Base-by-base conservation (phyloP, 345 rosid genomes). In the Trapa bicornis region DNA sequence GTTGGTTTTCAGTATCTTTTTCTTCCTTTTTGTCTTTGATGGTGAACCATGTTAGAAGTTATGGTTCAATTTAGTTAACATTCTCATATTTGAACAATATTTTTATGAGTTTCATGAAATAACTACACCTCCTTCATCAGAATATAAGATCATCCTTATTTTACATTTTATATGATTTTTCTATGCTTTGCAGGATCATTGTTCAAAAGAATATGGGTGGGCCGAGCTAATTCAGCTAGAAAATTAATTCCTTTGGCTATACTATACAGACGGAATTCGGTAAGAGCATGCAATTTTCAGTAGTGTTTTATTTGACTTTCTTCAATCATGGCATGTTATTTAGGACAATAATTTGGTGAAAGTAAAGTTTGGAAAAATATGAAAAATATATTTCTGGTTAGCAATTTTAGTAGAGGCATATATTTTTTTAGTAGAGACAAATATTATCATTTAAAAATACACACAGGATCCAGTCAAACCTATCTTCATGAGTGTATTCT, bases 121-220 rank as follows among this genome's bases (percentile, higher is more conserved):
- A 32, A 9, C 17, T 53, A 37, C 16, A 57, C 16, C 62, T 12
- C 22, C 35, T 67, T 53, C 22, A 29, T 36, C 37, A 39, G 38
- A 58, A 6, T 6, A 45, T 48, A 36, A 13, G 47, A 52, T 43
- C 36, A n/a, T 38, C 63, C 1, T 58, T 4, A 32, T 13, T 42
- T 52, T 32, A 63, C 58, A 63, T 39, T 57, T 58, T 65, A 33
- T 29, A 42, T 48, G 65, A 16, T 69, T 22, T 45, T 39, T 64
- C 65, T 61, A 37, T 43, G 12, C 57, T 52, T 5, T 75, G 72
- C 82, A 91, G 99, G 89, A 70, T 80, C 79, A 67, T 72, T 67
- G 71, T 72, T 77, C 67, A 62, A 74, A 37, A 85, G 77, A 86
- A 73, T 94, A 74, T 91, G 96, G 92, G 73, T 87, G 71, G 91